Percentiles rank a stretch among this genome's conserved stretches.
Conservation (phyloP, 2,329 filamentous ascomycete genomes). For the Monilinia fructicola region DNA sequence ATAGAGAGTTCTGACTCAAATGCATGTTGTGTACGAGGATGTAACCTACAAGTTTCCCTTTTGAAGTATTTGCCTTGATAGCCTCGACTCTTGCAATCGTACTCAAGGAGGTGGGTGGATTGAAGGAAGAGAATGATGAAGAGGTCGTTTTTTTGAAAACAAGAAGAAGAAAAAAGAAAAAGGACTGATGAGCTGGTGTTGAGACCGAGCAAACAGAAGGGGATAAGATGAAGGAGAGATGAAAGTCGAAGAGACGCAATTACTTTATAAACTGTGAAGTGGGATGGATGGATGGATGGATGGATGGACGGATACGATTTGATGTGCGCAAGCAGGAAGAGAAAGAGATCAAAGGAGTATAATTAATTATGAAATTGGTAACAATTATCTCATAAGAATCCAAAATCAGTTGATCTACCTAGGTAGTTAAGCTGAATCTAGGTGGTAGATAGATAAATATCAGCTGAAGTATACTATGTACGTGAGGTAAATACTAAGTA, state of each 20-base stretch:
- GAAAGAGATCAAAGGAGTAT: conserved; percentile 6
- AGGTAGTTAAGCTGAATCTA: too few relatives aligned
- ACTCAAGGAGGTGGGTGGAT: too few relatives aligned
- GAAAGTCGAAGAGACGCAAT: not conserved
- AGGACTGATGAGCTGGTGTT: conserved; percentile 13
- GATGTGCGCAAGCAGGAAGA: not conserved
- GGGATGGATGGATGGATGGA: conserved; percentile 2
- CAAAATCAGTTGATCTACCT: too few relatives aligned
- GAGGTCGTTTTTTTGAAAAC: not conserved
- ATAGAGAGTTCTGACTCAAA: not conserved
- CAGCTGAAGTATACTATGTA: too few relatives aligned
- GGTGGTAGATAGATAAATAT: too few relatives aligned
- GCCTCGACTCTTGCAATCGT: not conserved
- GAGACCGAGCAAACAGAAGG: not conserved
- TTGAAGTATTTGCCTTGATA: not conserved
- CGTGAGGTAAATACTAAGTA: too few relatives aligned
- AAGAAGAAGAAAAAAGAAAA: not conserved
- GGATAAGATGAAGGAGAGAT: not conserved
- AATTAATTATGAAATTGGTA: too few relatives aligned
- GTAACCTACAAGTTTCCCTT: conserved; percentile 2
- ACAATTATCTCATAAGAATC: too few relatives aligned
- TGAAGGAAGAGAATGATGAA: not conserved
- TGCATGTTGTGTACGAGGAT: not conserved
- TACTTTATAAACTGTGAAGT: not conserved
- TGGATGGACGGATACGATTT: not conserved